A percentile compares a stretch with the other conserved stretches of the same genome.
phyloP scores from a whole-genome alignment of 768 basidiomycete species.

The Mycena latifolia region DNA sequence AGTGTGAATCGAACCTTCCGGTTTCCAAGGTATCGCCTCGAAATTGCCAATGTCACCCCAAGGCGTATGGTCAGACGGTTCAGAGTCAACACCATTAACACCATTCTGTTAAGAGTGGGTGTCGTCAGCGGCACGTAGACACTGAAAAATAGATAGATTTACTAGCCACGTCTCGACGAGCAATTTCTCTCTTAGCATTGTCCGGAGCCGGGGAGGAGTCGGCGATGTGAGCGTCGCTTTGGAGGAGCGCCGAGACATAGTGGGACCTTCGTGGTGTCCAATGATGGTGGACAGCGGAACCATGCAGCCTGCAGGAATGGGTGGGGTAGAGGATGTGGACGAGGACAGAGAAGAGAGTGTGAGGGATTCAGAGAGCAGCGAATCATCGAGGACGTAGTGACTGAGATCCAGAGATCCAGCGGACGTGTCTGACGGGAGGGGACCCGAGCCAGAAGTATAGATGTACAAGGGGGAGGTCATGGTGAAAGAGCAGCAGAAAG shows the following conservation, averaged over 20 bases:
- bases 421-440: conserved; percentile 19
- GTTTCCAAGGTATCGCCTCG: conserved; percentile 45
- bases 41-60: conserved; percentile 46
- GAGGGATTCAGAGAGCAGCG: conserved; percentile 48
- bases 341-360: conserved; percentile 49
- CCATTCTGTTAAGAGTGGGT: conserved; percentile 42
- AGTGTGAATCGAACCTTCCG: conserved; percentile 56
- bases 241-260: conserved; percentile 39
- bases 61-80: conserved; percentile 54
- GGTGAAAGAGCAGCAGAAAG: conserved; percentile 1
- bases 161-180: conserved; percentile 58
- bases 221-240: conserved; percentile 47
- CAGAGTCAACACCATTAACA: conserved; percentile 40
- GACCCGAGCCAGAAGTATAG: neutral
- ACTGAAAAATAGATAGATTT: conserved; percentile 27
- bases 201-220: conserved; percentile 52
- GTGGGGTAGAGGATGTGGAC: conserved; percentile 44
- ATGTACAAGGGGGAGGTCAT: conserved; percentile 10
- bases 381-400: conserved; percentile 31
- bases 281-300: conserved; percentile 43
- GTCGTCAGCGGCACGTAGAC: neutral
- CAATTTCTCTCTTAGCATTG: conserved; percentile 53
- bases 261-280: conserved; percentile 45
- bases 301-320: conserved; percentile 44
- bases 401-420: conserved; percentile 24